phyloP scores from a whole-genome alignment of 352 stramenopile genomes.

The Thalassiosira exigua region DNA sequence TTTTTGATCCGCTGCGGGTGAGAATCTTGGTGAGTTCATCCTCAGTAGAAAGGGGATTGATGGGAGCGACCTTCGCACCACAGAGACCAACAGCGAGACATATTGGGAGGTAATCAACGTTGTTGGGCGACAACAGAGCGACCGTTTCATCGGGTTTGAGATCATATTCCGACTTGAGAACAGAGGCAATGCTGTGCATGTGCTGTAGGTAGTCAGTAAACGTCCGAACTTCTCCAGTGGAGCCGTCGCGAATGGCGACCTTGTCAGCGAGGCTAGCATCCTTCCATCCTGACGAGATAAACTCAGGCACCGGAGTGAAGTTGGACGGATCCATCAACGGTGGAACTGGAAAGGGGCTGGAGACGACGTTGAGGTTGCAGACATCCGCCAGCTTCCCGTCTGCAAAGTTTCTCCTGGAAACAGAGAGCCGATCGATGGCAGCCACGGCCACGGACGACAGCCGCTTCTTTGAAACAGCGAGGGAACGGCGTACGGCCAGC shows the following conservation, averaged over 20 bases:
- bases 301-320: slow-evolving; percentile 57
- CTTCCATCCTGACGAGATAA: slow-evolving; percentile 68
- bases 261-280: slow-evolving; percentile 36
- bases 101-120: slow-evolving; percentile 84
- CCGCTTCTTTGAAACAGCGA: no score
- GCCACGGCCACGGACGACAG: no score
- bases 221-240: slow-evolving; percentile 68
- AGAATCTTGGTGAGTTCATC: slow-evolving; percentile 81
- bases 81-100: slow-evolving; percentile 75
- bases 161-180: slow-evolving; percentile 62
- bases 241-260: slow-evolving; percentile 74
- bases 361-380: slow-evolving; percentile 56
- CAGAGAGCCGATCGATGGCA: no score
- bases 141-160: slow-evolving; percentile 65
- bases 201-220: slow-evolving; percentile 71
- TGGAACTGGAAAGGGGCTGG: slow-evolving; percentile 69
- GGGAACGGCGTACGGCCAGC: no score
- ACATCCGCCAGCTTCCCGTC: slow-evolving; percentile 36
- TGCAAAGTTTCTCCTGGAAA: no score
- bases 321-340: slow-evolving; percentile 55
- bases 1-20: slow-evolving; percentile 60
- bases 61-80: slow-evolving; percentile 80
- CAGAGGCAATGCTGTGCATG: slow-evolving; percentile 61
- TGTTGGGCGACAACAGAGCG: slow-evolving; percentile 80
- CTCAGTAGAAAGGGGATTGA: slow-evolving; percentile 84